These are phyloP conservation scores for Paspalum vaginatum DNA, from an alignment of 176 grass and related monocot genomes.

Conservation along the genomic window DNA sequence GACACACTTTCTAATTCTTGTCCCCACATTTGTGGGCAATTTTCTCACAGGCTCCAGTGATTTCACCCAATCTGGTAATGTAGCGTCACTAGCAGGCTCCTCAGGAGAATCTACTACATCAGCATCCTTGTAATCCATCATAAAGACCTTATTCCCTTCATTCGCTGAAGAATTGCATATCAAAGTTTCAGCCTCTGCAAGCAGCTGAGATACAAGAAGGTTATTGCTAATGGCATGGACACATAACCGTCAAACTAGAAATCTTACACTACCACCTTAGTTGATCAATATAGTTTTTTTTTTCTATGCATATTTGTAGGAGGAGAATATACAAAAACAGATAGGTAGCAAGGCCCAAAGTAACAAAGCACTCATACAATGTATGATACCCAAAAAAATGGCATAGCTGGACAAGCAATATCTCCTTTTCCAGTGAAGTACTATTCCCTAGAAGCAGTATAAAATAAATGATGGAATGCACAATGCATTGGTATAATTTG, in stretches of 20 bases:
- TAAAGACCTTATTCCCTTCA: conserved; percentile 66
- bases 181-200: conserved; percentile 81
- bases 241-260: conserved; percentile 33
- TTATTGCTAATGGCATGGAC: conserved; percentile 31
- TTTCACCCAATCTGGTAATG: conserved; percentile 88
- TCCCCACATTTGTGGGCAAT: conserved; percentile 98
- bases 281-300: conserved; percentile 2
- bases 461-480: not conserved
- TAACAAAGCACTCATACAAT: conserved; percentile 14
- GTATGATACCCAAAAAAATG: conserved; percentile 19
- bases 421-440: not conserved
- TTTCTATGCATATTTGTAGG: not conserved
- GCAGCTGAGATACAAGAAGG: conserved; percentile 77
- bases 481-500: not conserved
- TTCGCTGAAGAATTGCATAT: conserved; percentile 61
- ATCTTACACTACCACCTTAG: conserved; percentile 17
- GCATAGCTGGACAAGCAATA: conserved; percentile 14
- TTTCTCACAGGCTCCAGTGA: conserved; percentile 91
- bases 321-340: conserved; percentile 12
- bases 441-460: not conserved
- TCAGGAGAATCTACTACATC: conserved; percentile 56
- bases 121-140: conserved; percentile 75
- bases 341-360: conserved; percentile 17
- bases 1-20: conserved; percentile 98
- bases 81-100: conserved; percentile 50